Evolutionary conservation across 1,284 basidiomycete species (phyloP), one percentile per base, ranked within the genome.

Genomic region (Pyrrhoderma lamaoense): DNA sequence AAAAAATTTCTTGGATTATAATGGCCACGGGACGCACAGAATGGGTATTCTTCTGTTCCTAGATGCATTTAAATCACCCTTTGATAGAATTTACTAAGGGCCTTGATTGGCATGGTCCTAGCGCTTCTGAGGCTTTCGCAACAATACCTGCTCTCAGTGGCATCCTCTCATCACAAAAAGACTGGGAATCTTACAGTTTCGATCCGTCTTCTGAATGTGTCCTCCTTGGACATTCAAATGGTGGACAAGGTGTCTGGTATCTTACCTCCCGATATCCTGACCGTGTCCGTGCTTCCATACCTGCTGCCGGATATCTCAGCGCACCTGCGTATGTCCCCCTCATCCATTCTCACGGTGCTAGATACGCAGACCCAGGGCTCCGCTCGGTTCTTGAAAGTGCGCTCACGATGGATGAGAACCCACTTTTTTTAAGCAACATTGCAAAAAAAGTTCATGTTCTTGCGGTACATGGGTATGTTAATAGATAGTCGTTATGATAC

Each of bases 241-340:
- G 93, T 8, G 93, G 92, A 2, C 93, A 95, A 66, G 93, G 93
- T 0, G 74, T 85, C 2, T 93, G 90, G 87, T 83, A 91, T 62
- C 62, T 85, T 3, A 79, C 86, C 1, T 75, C 80, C 21, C 73
- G 85, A 52, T 88, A 78, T 62, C 90, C 92, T 0, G 91, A 94
- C 63, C 72, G 77, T 36, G 76, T 91, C 0, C 62, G 83, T 2
- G 91, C 75, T 83, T 85, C 80, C 11, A 68, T 90, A 8, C 78
- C 86, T 14, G 86, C 85, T 0, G 78, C 89, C 9, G 89, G 72
- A 1, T 93, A 86, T 63, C 77, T 89, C 60, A 93, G 90, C 60
- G 88, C 91, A 2, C 87, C 92, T 57, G 74, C 86, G 42, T 95
- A 95, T 59, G 78, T 94, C 0, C 77, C 88, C 0, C 78, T 85